Evolutionary conservation across 2,329 filamentous ascomycete species (phyloP), one percentile per base, ranked within the genome.

Genomic region (Microdochium bolleyi): DNA sequence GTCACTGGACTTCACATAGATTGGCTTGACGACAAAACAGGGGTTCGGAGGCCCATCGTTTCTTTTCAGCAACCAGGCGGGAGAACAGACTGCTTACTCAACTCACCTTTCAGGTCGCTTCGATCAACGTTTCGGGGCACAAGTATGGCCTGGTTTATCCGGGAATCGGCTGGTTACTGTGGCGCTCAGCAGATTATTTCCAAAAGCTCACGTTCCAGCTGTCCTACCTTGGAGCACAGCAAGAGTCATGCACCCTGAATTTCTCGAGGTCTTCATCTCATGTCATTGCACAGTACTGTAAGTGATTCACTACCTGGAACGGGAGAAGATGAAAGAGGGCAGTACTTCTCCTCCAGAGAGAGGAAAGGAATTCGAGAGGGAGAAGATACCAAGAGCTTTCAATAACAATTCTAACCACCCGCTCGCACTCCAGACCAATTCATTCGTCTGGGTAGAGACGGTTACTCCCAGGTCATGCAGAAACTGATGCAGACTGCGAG

Each of bases 241-340:
- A 85, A 60, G 78, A 86, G 62, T 83, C 80, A 1, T 89, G 82
- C 67, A 88, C 84, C 0, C 74, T 89, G 19, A 89, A 88, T 68
- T 89, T 89, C 70, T 87, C 83, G 1, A 79, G 85, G 1, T 84
- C 85, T 0, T 85, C 84, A 3, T 80, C 82, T 0, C 85, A 88
- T 55, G 74, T 88, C 53, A 82, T 88, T 55, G 84, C 77, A 0
- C 86, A 89, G 62, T 89, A 89, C 67, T 89, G 82, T 68, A 88
- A 88, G 59, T 71, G 89, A 13, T 82, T 89, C 54, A 84, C 87
- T 57, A n/a, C n/a, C n/a, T n/a, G n/a, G n/a, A n/a, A n/a, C n/a
- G n/a, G n/a, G n/a, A n/a, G n/a, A n/a, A n/a, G n/a, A n/a, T n/a
- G n/a, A n/a, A n/a, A n/a, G n/a, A n/a, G n/a, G n/a, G n/a, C n/a